These are phyloP conservation scores for Pseudogymnoascus sp. DNA, from an alignment of 2,329 filamentous ascomycete species.

Conservation along the genomic window DNA sequence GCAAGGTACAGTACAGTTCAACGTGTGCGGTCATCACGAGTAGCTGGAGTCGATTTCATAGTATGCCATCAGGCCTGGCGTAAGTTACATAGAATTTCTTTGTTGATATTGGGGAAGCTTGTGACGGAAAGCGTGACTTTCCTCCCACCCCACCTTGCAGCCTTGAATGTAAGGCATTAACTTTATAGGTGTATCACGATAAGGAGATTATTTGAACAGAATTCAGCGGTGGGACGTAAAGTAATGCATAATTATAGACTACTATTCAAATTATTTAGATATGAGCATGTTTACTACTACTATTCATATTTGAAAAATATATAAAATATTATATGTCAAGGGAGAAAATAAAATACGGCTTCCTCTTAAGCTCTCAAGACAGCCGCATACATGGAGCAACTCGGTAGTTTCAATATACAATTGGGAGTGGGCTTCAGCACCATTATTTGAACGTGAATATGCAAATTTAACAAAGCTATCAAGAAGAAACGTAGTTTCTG, in stretches of 20 bases:
- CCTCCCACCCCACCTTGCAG: not conserved
- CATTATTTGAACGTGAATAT: not conserved
- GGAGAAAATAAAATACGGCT: not conserved
- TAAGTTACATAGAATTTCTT: conserved; percentile 2
- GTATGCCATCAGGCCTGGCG: not conserved
- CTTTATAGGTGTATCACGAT: not conserved
- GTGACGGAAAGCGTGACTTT: not conserved
- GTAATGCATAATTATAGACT: not conserved
- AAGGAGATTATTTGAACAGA: not conserved
- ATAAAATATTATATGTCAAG: not conserved
- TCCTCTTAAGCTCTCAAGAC: not conserved
- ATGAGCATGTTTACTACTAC: not conserved
- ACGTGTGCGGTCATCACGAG: not conserved
- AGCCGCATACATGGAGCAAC: not conserved
- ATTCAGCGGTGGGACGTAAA: not conserved
- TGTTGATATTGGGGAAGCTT: conserved; percentile 7
- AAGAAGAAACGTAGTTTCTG: not conserved
- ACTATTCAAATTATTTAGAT: not conserved
- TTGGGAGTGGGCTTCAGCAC: not conserved
- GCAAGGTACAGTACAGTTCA: conserved; percentile 1
- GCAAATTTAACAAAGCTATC: not conserved
- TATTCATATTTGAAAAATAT: not conserved
- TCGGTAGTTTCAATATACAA: not conserved
- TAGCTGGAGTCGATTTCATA: not conserved
- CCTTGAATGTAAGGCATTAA: not conserved